Evolutionary conservation across 208 protist species (phyloP).

Genomic region (Angomonas ambiguus): DNA sequence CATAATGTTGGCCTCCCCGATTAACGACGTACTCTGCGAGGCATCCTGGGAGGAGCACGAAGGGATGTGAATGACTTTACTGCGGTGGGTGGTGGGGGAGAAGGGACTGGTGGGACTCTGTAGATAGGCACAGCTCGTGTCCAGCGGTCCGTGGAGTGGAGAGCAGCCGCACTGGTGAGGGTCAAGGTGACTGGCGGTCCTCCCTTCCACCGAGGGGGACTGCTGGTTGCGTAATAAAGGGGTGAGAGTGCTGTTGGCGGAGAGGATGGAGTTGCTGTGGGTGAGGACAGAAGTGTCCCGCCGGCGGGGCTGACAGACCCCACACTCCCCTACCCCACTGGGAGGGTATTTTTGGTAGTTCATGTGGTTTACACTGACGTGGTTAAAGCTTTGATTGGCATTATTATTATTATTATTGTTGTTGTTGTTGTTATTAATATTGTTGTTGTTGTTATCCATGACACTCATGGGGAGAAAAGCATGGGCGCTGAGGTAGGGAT

Average conservation of each 20-base stretch:
- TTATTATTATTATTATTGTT: constrained; percentile 9
- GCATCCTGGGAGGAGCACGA: neutral
- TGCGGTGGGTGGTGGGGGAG: neutral
- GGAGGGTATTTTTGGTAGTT: no score
- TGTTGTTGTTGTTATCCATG: constrained; percentile 7
- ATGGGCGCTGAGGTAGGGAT: no score
- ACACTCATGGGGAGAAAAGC: no score
- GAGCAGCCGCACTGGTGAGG: no score
- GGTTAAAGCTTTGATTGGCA: neutral
- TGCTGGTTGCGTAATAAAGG: neutral
- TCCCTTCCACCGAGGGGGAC: no score
- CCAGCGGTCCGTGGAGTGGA: no score
- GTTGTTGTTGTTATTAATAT: constrained; percentile 1
- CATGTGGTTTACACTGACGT: neutral
- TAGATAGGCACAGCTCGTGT: no score
- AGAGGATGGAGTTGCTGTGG: neutral
- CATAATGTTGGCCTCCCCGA: neutral
- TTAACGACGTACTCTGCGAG: neutral
- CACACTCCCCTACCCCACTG: no score
- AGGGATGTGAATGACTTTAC: neutral
- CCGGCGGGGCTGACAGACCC: no score
- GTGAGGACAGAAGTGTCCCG: neutral
- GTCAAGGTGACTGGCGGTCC: no score
- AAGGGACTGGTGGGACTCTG: neutral
- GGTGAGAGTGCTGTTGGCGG: neutral